phyloP scores from a whole-genome alignment of 345 rosid species.

The Rubroshorea leprosula region DNA sequence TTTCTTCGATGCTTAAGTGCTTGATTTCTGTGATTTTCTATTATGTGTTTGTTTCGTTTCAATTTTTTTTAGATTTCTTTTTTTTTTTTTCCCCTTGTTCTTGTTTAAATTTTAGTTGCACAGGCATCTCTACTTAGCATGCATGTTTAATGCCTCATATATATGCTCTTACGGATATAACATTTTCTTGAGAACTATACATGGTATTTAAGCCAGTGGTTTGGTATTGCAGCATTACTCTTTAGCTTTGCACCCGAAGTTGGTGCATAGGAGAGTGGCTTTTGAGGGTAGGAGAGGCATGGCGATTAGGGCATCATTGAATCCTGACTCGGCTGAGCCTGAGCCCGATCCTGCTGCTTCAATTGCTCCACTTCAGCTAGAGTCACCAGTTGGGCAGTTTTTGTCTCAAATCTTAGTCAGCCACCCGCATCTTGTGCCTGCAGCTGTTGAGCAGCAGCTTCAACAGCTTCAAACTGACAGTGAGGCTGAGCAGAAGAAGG shows the following conservation, averaged over 20 bases:
- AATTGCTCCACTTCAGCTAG: constrained; percentile 76
- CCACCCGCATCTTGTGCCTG: constrained; percentile 94
- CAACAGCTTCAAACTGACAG: constrained; percentile 88
- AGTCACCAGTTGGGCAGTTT: constrained; percentile 92
- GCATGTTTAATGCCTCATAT: too few species aligned
- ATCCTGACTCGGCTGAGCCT: constrained; percentile 46
- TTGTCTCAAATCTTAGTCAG: constrained; percentile 71
- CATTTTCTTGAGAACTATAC: too few species aligned
- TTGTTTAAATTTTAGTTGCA: too few species aligned
- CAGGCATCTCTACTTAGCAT: too few species aligned
- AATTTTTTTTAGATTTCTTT: too few species aligned
- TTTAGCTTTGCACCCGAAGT: constrained; percentile 27
- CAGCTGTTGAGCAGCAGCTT: constrained; percentile 94
- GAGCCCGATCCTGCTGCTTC: constrained; percentile 37
- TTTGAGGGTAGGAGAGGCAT: constrained; percentile 36
- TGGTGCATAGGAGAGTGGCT: constrained; percentile 20
- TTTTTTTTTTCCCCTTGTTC: background rate
- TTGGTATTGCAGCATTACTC: constrained; percentile 31
- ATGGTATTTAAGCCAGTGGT: background rate
- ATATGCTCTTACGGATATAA: too few species aligned
- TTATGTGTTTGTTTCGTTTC: too few species aligned
- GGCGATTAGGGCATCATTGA: constrained; percentile 48
- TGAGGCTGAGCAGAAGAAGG: constrained; percentile 57
- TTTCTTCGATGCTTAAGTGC: too few species aligned
- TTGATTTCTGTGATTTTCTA: too few species aligned